These are phyloP conservation scores for Allium cepa DNA, from an alignment of 106 monocot species.

Conservation along the genomic window DNA sequence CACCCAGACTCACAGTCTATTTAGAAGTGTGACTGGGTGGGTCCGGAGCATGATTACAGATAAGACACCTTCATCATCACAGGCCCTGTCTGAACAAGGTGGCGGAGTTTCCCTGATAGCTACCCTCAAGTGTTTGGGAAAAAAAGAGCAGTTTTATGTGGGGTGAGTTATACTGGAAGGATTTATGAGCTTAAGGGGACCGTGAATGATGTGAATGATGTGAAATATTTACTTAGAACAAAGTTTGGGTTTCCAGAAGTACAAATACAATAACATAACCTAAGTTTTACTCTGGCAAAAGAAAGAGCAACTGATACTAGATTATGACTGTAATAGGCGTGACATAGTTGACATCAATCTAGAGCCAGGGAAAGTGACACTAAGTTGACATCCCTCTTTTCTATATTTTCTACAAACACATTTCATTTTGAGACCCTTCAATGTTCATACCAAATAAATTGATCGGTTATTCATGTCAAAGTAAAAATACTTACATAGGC, in stretches of 20 bases:
- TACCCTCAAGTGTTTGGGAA: conserved; percentile 24
- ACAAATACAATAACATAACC: too few relatives aligned
- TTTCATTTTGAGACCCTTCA: too few relatives aligned
- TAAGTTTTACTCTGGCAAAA: too few relatives aligned
- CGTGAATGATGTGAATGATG: conserved; percentile 70
- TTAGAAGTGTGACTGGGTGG: conserved; percentile 23
- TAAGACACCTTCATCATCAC: background rate
- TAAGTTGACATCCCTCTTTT: too few relatives aligned
- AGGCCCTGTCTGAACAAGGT: background rate
- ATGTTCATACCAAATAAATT: too few relatives aligned
- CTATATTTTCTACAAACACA: too few relatives aligned
- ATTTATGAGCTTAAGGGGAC: conserved; percentile 76
- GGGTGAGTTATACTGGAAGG: conserved; percentile 28
- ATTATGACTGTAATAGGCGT: too few relatives aligned
- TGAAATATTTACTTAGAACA: conserved; percentile 38
- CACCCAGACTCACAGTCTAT: background rate
- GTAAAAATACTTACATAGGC: too few relatives aligned
- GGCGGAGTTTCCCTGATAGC: conserved; percentile 10
- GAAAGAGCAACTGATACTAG: too few relatives aligned
- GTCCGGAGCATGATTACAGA: conserved; percentile 18
- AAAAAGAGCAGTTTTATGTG: conserved; percentile 43
- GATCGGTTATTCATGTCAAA: too few relatives aligned
- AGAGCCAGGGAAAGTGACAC: too few relatives aligned
- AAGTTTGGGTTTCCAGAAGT: conserved; percentile 35
- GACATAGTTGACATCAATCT: too few relatives aligned